A percentile compares a stretch with the other conserved stretches of the same genome.
phyloP scores from a whole-genome alignment of 768 basidiomycete species.

The Trametes villosa region DNA sequence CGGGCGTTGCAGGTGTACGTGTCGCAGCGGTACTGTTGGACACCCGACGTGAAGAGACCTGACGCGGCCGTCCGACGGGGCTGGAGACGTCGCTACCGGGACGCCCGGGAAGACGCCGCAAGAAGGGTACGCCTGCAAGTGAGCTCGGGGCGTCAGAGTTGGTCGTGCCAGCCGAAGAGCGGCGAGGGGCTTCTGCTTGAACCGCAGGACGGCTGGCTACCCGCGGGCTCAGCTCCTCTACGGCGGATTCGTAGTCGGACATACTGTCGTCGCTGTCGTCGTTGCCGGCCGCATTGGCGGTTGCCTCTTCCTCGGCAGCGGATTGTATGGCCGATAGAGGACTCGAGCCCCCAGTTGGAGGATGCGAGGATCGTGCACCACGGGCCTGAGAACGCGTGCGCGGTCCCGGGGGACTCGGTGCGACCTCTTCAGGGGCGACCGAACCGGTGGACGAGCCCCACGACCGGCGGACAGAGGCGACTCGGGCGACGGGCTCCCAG shows the following conservation, averaged over 20 bases:
- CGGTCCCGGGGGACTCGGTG: background rate
- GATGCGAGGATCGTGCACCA: background rate
- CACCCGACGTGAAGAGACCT: background rate
- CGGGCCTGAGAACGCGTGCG: background rate
- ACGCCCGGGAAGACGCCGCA: conserved; percentile 4
- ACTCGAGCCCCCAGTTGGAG: background rate
- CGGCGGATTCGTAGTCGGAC: conserved; percentile 12
- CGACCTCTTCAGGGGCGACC: background rate
- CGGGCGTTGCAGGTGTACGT: background rate
- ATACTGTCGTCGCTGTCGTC: background rate
- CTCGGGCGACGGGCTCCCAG: conserved; percentile 5
- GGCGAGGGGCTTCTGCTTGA: background rate
- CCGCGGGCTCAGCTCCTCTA: background rate
- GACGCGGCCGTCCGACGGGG: background rate
- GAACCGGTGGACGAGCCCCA: background rate
- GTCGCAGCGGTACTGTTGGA: background rate
- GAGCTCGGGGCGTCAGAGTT: conserved; percentile 10
- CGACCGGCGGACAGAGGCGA: background rate
- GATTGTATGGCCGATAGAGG: background rate
- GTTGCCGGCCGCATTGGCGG: background rate
- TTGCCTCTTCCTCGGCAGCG: background rate
- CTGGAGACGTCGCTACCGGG: background rate
- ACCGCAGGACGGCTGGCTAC: background rate
- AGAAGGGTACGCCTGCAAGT: background rate
- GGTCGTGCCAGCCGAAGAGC: conserved; percentile 1